Base-by-base conservation (phyloP, 108 stramenopile genomes). In the Nannochloropsis granulata region DNA sequence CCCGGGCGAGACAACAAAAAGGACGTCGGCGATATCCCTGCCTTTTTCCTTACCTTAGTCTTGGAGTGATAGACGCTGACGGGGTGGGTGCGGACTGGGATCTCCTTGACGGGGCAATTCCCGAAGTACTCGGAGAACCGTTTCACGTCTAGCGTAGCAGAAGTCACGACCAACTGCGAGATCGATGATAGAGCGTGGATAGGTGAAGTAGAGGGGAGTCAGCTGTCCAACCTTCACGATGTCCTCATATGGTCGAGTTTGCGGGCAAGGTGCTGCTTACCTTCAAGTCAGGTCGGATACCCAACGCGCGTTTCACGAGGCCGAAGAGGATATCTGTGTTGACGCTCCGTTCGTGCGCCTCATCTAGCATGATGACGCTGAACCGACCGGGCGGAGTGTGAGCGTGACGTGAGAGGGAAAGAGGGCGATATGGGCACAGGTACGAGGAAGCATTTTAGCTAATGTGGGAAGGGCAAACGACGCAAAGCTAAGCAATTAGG, bases 181-280 rank as follows among this genome's bases (percentile, higher is more conserved):
- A 34, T 34, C 34, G 34, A 34, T 5, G 56, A 96, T 95, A 82
- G 93, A 98, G n/a, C 79, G 43, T 24, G 87, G 82, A 90, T 95
- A 97, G 5, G 93, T 92, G 25, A 90, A 95, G 78, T 95, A 93
- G 82, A 98, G 86, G 13, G 96, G 96, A 13, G 98, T 96, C 79
- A 94, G 94, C 96, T 96, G 96, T 81, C 96, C 93, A 25, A 95
- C 92, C 79, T 24, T 14, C 24, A 24, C 24, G 79, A 80, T 24
- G 79, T 71, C 71, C n/a, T 1, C n/a, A 23, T 5, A 23, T 34
- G 34, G 34, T 34, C 34, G 34, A 5, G 34, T 34, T 34, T 34
- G 34, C 34, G 34, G 34, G 34, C 45, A 23, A n/a, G 21, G 16
- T 71, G 56, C 45, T 13, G 45, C 11, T 71, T 71, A 71, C 56